These are phyloP conservation scores for Pseudogymnoascus sp. DNA, from an alignment of 2,329 filamentous ascomycete genomes.

Conservation along the genomic window DNA sequence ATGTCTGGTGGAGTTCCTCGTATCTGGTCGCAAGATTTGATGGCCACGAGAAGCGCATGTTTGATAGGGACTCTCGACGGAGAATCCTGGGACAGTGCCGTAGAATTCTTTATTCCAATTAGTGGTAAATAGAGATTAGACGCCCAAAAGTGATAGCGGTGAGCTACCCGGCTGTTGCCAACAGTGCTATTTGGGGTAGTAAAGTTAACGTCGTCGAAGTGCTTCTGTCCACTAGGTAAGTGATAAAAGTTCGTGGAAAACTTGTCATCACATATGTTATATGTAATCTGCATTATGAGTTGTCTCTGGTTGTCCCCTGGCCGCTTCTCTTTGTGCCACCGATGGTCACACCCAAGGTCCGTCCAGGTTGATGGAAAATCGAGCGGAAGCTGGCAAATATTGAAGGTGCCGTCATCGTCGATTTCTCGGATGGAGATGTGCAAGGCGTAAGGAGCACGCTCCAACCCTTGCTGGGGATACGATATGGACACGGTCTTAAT, in stretches of 20 bases:
- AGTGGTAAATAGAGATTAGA: constrained; percentile 1
- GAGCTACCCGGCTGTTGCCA: not conserved
- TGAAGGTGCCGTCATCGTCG: constrained; percentile 3
- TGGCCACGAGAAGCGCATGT: not conserved
- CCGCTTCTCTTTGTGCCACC: not conserved
- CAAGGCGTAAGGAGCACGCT: not conserved
- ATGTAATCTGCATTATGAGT: not conserved
- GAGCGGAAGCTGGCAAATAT: not conserved
- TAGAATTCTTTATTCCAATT: not conserved
- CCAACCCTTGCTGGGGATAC: not conserved
- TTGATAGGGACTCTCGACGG: not conserved
- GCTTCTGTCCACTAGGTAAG: constrained; percentile 7
- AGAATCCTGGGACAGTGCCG: not conserved
- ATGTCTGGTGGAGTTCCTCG: not conserved
- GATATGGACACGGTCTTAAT: not conserved
- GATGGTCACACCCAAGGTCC: constrained; percentile 7
- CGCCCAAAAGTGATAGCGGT: constrained; percentile 3
- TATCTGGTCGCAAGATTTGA: constrained; percentile 10
- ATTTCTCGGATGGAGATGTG: not conserved
- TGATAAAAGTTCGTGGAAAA: constrained; percentile 6
- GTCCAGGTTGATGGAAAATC: not conserved
- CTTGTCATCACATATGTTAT: constrained; percentile 4
- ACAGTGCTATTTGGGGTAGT: not conserved
- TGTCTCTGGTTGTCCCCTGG: not conserved
- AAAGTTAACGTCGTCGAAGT: constrained; percentile 4